Evolutionary conservation across 2,329 filamentous ascomycete genomes (phyloP).

Genomic region (Fusarium napiforme): DNA sequence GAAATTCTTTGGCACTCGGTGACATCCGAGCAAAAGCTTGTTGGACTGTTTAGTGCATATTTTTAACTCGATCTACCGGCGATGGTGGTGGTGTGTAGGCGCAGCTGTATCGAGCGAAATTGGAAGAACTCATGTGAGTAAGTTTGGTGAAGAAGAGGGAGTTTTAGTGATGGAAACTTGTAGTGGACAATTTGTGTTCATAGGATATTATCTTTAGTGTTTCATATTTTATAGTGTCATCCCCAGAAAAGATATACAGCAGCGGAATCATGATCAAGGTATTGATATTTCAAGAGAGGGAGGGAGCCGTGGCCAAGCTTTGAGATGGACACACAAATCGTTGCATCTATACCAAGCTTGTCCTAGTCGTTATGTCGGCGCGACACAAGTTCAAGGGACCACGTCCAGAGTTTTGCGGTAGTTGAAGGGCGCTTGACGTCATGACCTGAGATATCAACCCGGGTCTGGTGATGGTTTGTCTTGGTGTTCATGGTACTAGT

Average conservation of each 20-base stretch:
- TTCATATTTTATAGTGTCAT: not conserved
- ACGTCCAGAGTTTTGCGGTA: conserved; percentile 6
- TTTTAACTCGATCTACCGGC: not conserved
- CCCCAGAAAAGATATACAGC: not conserved
- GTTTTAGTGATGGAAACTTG: not conserved
- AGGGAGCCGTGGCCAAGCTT: conserved; percentile 6
- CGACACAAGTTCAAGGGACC: conserved; percentile 29
- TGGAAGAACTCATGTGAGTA: not conserved
- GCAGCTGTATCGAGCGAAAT: not conserved
- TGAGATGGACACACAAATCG: not conserved
- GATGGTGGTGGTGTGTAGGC: conserved; percentile 12
- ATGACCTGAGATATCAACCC: conserved; percentile 5
- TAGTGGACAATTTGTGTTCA: not conserved
- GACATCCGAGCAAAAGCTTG: conserved; percentile 31
- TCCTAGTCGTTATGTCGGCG: conserved; percentile 17
- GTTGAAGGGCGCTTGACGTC: conserved; percentile 31
- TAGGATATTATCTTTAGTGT: not conserved
- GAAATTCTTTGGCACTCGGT: conserved; percentile 13
- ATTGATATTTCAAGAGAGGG: not conserved
- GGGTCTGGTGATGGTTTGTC: conserved; percentile 26
- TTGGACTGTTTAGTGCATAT: conserved; percentile 1
- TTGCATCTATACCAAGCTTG: conserved; percentile 16
- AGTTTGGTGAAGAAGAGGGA: not conserved
- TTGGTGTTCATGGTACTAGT: conserved; percentile 16
- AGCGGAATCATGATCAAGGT: not conserved